Evolutionary conservation across 2,329 filamentous ascomycete genomes (phyloP).

Genomic region (Fusarium sulawesiense): DNA sequence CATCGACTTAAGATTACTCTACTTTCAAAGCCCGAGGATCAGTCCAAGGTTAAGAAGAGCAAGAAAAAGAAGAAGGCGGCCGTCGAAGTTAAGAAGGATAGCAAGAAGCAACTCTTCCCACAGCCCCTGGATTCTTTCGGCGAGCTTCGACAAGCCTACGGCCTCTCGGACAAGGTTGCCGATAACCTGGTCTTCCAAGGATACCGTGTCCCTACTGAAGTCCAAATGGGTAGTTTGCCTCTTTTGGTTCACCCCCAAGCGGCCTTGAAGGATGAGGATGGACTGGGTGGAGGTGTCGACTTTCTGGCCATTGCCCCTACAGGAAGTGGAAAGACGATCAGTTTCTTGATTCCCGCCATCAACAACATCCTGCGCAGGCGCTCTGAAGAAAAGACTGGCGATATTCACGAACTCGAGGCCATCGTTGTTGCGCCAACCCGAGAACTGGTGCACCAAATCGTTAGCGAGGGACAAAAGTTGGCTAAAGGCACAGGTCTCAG

Average conservation of each 20-base stretch:
- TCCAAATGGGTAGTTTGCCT: conserved; percentile 88
- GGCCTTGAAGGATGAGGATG: conserved; percentile 57
- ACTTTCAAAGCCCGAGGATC: conserved; percentile 65
- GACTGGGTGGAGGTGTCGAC: conserved; percentile 66
- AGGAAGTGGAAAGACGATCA: conserved; percentile 95
- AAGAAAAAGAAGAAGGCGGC: conserved; percentile 66
- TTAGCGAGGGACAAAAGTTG: conserved; percentile 87
- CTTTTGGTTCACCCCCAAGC: conserved; percentile 72
- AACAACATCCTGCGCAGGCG: conserved; percentile 75
- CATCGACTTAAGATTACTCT: conserved; percentile 89
- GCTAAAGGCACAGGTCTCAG: conserved; percentile 79
- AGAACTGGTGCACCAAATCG: conserved; percentile 82
- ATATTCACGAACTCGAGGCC: conserved; percentile 67
- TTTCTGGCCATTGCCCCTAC: conserved; percentile 92
- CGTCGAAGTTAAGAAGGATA: conserved; percentile 61
- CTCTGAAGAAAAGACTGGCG: conserved; percentile 55
- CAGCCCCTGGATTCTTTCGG: conserved; percentile 82
- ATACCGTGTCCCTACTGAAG: conserved; percentile 89
- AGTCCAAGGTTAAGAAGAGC: conserved; percentile 62
- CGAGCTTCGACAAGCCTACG: conserved; percentile 76
- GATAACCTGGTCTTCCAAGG: conserved; percentile 87
- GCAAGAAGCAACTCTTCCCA: conserved; percentile 75
- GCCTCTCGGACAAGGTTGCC: conserved; percentile 77
- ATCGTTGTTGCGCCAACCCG: conserved; percentile 83
- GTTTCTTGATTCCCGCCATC: conserved; percentile 89